These are phyloP conservation scores for Rhodotorula sp. DNA, from an alignment of 1,284 basidiomycete genomes.

Conservation along the genomic window DNA sequence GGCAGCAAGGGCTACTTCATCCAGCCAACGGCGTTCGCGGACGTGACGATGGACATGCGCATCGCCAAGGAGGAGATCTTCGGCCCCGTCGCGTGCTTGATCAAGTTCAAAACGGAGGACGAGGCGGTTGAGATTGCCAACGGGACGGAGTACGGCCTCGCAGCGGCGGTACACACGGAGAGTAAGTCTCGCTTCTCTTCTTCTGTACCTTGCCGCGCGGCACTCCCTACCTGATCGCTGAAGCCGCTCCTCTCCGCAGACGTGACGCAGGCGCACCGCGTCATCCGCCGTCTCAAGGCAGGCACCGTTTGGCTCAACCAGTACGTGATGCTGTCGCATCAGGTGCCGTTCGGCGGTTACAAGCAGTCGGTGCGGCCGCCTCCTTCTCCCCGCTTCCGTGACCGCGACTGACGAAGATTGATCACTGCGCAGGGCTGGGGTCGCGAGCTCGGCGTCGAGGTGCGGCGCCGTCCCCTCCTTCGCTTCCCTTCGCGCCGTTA, in stretches of 20 bases:
- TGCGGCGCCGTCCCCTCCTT: too few species aligned
- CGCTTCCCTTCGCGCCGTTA: too few species aligned
- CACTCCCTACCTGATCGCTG: too few species aligned
- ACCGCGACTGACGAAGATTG: too few species aligned
- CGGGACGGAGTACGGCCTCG: constrained; percentile 75
- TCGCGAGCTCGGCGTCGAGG: too few species aligned
- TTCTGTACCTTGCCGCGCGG: too few species aligned
- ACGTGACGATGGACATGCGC: constrained; percentile 73
- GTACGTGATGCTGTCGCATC: constrained; percentile 57
- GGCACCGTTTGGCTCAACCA: constrained; percentile 73
- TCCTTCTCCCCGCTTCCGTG: too few species aligned
- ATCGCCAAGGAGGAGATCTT: constrained; percentile 67
- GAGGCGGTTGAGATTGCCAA: constrained; percentile 66
- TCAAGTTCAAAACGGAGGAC: constrained; percentile 50
- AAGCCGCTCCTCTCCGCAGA: constrained; percentile 67
- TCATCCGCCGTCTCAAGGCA: constrained; percentile 61
- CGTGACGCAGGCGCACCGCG: constrained; percentile 66
- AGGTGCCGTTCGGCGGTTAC: too few species aligned
- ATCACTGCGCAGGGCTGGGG: too few species aligned
- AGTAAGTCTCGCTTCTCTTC: constrained; percentile 59
- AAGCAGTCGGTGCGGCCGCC: too few species aligned
- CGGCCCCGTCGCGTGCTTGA: constrained; percentile 63
- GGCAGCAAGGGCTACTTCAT: constrained; percentile 65
- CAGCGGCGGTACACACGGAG: constrained; percentile 80
- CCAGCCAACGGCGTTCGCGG: constrained; percentile 80